Evolutionary conservation across 805 yeast species (phyloP).

Genomic region (Metschnikowia corniflorae): DNA sequence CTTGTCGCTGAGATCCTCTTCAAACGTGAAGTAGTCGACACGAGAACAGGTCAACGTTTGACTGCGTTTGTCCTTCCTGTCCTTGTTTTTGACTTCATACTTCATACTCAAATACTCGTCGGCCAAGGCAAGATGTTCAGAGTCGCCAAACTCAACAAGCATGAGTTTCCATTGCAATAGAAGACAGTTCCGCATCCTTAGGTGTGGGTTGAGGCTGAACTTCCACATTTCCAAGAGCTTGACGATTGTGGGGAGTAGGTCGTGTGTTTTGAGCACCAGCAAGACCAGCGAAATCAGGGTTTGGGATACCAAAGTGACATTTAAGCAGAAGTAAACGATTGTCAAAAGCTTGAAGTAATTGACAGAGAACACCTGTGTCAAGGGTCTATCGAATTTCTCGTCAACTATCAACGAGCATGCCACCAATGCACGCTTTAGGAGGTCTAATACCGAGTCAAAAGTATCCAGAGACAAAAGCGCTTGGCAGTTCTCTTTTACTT

Average conservation of each 20-base stretch:
- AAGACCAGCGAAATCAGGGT: not conserved
- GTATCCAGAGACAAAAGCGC: conserved; percentile 21
- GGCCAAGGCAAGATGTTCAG: conserved; percentile 34
- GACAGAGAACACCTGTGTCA: conserved; percentile 3
- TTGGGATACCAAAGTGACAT: conserved; percentile 18
- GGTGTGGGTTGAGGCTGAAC: conserved; percentile 40
- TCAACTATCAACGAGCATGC: not conserved
- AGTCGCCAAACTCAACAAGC: conserved; percentile 61
- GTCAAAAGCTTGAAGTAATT: conserved; percentile 31
- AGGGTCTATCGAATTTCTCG: not conserved
- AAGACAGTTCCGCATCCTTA: conserved; percentile 57
- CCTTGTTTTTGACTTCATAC: conserved; percentile 32
- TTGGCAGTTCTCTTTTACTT: conserved; percentile 10
- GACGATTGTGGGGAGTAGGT: conserved; percentile 44
- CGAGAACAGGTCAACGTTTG: conserved; percentile 60
- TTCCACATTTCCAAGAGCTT: conserved; percentile 64
- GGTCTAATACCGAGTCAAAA: conserved; percentile 6
- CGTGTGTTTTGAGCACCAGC: conserved; percentile 24
- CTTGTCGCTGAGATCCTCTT: conserved; percentile 68
- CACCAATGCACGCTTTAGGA: not conserved
- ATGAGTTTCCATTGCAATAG: conserved; percentile 51
- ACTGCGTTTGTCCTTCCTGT: conserved; percentile 20
- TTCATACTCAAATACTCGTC: conserved; percentile 45
- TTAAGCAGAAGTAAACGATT: conserved; percentile 32
- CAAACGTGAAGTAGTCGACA: conserved; percentile 75